Conservation (phyloP, 805 yeast genomes). For the Isabelozyma heimii region DNA sequence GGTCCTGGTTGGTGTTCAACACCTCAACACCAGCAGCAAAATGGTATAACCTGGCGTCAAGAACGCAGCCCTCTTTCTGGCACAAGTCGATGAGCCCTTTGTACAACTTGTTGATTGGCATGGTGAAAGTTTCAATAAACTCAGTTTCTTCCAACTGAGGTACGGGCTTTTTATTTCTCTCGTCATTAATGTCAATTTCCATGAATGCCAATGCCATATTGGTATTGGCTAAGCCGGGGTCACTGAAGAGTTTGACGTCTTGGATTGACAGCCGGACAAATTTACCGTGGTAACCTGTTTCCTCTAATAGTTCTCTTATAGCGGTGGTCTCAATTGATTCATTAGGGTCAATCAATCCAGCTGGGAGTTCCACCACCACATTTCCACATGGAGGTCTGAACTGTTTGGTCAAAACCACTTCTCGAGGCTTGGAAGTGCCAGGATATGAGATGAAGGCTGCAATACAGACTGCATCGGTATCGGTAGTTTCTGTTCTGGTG, state of each 20-base stretch:
- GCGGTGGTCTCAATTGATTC: conserved; percentile 82
- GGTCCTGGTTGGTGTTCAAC: background rate
- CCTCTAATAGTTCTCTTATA: conserved; percentile 82
- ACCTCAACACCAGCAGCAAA: conserved; percentile 73
- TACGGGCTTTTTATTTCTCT: conserved; percentile 64
- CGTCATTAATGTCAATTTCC: conserved; percentile 66
- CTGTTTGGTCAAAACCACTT: conserved; percentile 74
- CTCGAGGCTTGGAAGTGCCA: conserved; percentile 30
- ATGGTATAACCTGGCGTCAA: conserved; percentile 87
- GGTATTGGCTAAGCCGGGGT: conserved; percentile 88
- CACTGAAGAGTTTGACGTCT: conserved; percentile 53
- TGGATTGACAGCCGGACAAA: conserved; percentile 31
- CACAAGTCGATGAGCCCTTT: conserved; percentile 50
- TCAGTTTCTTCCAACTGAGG: conserved; percentile 86
- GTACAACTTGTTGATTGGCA: conserved; percentile 60
- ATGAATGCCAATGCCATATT: conserved; percentile 78
- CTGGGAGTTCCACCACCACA: conserved; percentile 91
- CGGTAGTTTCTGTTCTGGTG: conserved; percentile 59
- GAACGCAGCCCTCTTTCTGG: conserved; percentile 60
- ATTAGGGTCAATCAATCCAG: conserved; percentile 85
- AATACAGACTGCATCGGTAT: conserved; percentile 89
- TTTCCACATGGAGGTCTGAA: conserved; percentile 91
- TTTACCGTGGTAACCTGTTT: conserved; percentile 85
- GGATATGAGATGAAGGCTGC: conserved; percentile 63
- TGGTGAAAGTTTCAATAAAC: conserved; percentile 83